These are phyloP conservation scores for Cylindrotheca fusiformis DNA, from an alignment of 108 stramenopile species.

Conservation along the genomic window DNA sequence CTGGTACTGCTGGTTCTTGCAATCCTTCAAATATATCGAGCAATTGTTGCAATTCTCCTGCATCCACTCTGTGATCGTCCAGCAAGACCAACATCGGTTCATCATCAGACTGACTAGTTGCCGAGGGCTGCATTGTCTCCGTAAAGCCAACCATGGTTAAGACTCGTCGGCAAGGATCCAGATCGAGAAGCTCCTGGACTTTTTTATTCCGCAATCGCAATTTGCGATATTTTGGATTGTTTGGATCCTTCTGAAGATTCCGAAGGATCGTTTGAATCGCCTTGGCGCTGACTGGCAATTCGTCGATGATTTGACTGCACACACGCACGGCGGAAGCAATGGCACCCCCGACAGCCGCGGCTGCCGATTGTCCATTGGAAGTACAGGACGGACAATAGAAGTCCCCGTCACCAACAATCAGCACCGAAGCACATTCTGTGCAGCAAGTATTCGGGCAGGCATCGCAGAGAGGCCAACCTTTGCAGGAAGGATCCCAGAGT, in stretches of 20 bases:
- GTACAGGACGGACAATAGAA: neutral
- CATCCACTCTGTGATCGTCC: neutral
- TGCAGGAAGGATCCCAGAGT: neutral
- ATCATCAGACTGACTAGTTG: neutral
- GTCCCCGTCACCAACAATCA: neutral
- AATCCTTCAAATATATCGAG: neutral
- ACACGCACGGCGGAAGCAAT: neutral
- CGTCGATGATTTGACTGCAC: neutral
- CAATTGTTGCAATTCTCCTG: neutral
- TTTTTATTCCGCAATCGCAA: neutral
- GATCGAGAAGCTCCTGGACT: neutral
- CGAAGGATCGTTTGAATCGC: neutral
- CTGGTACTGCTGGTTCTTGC: neutral
- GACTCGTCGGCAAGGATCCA: neutral
- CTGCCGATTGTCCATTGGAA: neutral
- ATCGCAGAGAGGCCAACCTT: neutral
- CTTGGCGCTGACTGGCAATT: neutral
- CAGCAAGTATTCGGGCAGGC: neutral
- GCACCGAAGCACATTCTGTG: neutral
- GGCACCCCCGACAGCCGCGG: neutral
- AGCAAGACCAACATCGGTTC: neutral
- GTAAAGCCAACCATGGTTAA: neutral
- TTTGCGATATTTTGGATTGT: neutral
- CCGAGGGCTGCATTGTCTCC: too few relatives aligned
- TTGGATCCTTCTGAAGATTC: neutral